A percentile compares a stretch with the other conserved stretches of the same genome.
Evolutionary conservation across 345 rosid genomes (phyloP).

Genomic region (Gossypium sturtianum): DNA sequence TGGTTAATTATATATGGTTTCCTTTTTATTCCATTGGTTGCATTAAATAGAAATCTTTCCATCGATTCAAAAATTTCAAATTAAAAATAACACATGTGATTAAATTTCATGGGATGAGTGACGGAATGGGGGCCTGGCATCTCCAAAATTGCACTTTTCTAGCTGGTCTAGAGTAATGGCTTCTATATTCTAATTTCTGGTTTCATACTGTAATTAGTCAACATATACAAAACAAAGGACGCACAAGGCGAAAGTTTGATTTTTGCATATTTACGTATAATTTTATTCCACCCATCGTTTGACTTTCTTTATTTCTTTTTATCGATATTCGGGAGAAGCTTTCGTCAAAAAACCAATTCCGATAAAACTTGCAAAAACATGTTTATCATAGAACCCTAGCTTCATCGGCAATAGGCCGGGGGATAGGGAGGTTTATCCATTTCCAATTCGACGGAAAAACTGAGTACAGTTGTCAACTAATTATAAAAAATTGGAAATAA

Average conservation of each 20-base stretch:
- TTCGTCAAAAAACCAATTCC: neutral
- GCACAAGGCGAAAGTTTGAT: neutral
- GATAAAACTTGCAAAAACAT: neutral
- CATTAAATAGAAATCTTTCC: too few relatives aligned
- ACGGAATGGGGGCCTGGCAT: neutral
- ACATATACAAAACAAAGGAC: neutral
- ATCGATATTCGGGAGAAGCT: neutral
- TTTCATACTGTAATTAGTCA: neutral
- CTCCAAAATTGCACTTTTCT: neutral
- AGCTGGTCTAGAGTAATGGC: neutral
- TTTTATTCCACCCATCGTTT: neutral
- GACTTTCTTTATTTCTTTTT: neutral
- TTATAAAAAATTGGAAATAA: neutral
- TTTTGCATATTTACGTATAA: neutral
- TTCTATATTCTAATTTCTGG: neutral
- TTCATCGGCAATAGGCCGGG: neutral
- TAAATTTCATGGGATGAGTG: neutral
- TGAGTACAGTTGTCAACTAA: neutral
- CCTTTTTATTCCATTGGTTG: too few relatives aligned
- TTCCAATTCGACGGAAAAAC: neutral
- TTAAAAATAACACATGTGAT: neutral
- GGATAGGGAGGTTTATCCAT: neutral
- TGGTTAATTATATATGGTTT: too few relatives aligned
- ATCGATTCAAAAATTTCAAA: too few relatives aligned
- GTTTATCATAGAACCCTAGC: neutral